phyloP scores from a whole-genome alignment of 805 yeast species.

The Dipodascopsis uninucleata region DNA sequence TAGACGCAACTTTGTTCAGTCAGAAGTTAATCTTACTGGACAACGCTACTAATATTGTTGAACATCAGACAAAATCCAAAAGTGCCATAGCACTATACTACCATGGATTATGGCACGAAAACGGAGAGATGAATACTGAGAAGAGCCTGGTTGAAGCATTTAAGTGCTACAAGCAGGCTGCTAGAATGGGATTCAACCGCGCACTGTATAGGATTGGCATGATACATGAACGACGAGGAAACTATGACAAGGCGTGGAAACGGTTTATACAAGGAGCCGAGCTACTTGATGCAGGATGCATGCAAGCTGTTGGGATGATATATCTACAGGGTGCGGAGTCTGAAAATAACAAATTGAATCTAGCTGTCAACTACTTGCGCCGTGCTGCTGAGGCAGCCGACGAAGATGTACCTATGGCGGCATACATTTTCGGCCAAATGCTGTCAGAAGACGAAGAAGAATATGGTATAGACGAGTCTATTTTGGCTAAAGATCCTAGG shows the following conservation, averaged over 20 bases:
- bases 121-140: slow-evolving; percentile 32
- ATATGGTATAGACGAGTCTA: background rate
- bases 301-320: slow-evolving; percentile 10
- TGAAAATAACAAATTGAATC: slow-evolving; percentile 28
- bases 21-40: slow-evolving; percentile 4
- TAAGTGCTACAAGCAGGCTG: slow-evolving; percentile 34
- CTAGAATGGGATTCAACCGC: slow-evolving; percentile 34
- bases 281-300: slow-evolving; percentile 39
- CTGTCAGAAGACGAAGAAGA: slow-evolving; percentile 35
- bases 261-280: slow-evolving; percentile 38
- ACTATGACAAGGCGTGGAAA: slow-evolving; percentile 33
- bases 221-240: slow-evolving; percentile 36
- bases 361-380: slow-evolving; percentile 32
- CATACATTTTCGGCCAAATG: slow-evolving; percentile 39
- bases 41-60: slow-evolving; percentile 3
- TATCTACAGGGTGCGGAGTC: slow-evolving; percentile 35
- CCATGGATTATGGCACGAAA: slow-evolving; percentile 33
- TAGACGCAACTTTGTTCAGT: too few relatives aligned
- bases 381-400: slow-evolving; percentile 35
- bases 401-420: slow-evolving; percentile 41
- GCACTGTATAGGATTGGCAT: slow-evolving; percentile 40
- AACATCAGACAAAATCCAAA: slow-evolving; percentile 1
- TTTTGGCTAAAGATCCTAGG: slow-evolving; percentile 4
- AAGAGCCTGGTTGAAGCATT: slow-evolving; percentile 28
- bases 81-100: slow-evolving; percentile 32